Percentiles rank a stretch among this genome's conserved stretches.
Evolutionary conservation across 1,284 basidiomycete genomes (phyloP).

Genomic region (Leccinum pseudoinsigne): DNA sequence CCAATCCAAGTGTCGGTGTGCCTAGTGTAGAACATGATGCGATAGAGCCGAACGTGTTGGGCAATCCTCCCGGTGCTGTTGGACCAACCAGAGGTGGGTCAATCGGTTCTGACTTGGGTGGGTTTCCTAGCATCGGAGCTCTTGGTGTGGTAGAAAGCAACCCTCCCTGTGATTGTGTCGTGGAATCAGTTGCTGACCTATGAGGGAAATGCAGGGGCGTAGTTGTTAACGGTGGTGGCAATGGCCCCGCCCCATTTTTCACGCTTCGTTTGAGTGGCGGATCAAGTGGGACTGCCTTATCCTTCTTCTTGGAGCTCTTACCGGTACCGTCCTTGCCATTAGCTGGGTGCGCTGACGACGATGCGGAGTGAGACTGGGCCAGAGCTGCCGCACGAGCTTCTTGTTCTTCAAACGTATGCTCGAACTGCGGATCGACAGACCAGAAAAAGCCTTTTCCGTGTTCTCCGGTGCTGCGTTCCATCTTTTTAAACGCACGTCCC

Average conservation of each 20-base stretch:
- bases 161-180: conserved; percentile 5
- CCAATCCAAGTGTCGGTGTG: conserved; percentile 5
- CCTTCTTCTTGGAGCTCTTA: conserved; percentile 49
- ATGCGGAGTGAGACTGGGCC: conserved; percentile 17
- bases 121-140: background rate
- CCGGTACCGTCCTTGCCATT: conserved; percentile 34
- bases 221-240: conserved; percentile 67
- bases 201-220: conserved; percentile 47
- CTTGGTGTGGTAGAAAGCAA: conserved; percentile 12
- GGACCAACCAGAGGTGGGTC: conserved; percentile 7
- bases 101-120: conserved; percentile 6
- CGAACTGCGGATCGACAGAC: conserved; percentile 77
- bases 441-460: conserved; percentile 90
- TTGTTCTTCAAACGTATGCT: conserved; percentile 67
- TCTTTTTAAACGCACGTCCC: conserved; percentile 84
- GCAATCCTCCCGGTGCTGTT: background rate
- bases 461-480: conserved; percentile 81
- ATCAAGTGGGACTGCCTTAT: conserved; percentile 49
- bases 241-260: conserved; percentile 53
- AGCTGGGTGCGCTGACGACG: conserved; percentile 7
- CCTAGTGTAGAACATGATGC: conserved; percentile 3
- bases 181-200: conserved; percentile 15
- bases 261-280: conserved; percentile 66
- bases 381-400: conserved; percentile 51
- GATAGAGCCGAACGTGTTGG: conserved; percentile 1